phyloP scores from a whole-genome alignment of 257 asterid genomes.

The Solanum rostratum region DNA sequence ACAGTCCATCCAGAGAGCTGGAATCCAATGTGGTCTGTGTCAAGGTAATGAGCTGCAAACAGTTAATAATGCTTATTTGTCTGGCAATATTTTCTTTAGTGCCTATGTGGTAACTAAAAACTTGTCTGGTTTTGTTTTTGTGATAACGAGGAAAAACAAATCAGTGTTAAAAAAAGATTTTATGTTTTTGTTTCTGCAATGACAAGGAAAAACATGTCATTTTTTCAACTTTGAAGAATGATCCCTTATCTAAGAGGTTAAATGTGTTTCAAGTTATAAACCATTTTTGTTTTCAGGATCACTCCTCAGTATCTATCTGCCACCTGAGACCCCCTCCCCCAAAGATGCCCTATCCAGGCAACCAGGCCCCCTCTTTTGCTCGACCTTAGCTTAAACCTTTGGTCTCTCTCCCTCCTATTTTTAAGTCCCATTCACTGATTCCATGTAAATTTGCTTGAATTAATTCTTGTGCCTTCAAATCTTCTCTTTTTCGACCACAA shows the following conservation, averaged over 20 bases:
- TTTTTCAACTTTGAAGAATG: not conserved
- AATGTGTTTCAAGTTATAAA: not conserved
- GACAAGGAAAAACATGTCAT: not conserved
- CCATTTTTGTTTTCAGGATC: not conserved
- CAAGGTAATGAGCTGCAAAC: conserved; percentile 19
- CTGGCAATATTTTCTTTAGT: not conserved
- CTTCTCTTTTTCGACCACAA: not conserved
- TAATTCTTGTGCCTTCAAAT: not conserved
- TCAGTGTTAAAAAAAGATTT: not conserved
- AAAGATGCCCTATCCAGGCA: not conserved
- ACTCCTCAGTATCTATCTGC: not conserved
- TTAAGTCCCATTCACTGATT: not conserved
- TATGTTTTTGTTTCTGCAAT: not conserved
- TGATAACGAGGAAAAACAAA: not conserved
- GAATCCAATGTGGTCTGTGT: conserved; percentile 53
- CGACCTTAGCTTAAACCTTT: not conserved
- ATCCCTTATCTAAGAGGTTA: not conserved
- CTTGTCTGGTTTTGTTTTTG: not conserved
- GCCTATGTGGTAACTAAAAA: not conserved
- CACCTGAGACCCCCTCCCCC: not conserved
- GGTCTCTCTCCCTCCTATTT: not conserved
- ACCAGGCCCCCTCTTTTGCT: not conserved
- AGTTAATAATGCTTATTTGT: not conserved
- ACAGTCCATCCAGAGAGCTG: conserved; percentile 48
- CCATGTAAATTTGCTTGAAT: not conserved